These are phyloP conservation scores for Tripterygium wilfordii DNA, from an alignment of 177 flowering plant genomes.

Conservation along the genomic window DNA sequence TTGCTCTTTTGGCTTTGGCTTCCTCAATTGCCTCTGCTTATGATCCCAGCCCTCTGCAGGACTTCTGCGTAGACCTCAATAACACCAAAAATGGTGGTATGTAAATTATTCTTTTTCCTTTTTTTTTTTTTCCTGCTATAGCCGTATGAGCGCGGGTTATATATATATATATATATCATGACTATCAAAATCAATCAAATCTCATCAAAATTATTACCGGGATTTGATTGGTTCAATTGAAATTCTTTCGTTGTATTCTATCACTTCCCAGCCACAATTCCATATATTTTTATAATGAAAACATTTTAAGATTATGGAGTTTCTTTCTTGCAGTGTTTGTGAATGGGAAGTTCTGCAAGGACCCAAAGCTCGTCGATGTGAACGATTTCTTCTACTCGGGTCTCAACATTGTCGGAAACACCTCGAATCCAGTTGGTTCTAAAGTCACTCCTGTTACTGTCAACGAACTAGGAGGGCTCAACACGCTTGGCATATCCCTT, in stretches of 20 bases:
- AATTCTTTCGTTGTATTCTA: no score
- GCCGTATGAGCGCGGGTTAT: background rate
- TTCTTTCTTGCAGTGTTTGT: slow-evolving; percentile 12
- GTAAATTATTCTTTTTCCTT: background rate
- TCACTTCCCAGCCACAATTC: no score
- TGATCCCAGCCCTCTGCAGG: slow-evolving; percentile 16
- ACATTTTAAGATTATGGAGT: no score
- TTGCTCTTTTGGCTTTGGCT: background rate
- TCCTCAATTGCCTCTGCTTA: background rate
- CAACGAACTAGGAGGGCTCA: slow-evolving; percentile 5
- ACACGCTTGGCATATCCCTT: slow-evolving; percentile 6
- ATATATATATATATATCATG: no score
- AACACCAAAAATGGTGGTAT: background rate
- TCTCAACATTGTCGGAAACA: background rate
- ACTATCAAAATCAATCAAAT: no score
- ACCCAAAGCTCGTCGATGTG: slow-evolving; percentile 1
- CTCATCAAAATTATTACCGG: no score
- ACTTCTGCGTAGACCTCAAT: slow-evolving; percentile 11
- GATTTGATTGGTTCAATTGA: no score
- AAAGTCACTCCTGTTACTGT: slow-evolving; percentile 1
- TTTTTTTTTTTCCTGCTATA: background rate
- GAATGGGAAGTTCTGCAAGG: slow-evolving; percentile 22
- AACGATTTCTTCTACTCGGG: slow-evolving; percentile 17
- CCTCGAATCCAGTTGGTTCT: slow-evolving; percentile 2
- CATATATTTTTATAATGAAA: no score